phyloP scores from a whole-genome alignment of 108 stramenopile genomes.

The Thalassiosira profunda region DNA sequence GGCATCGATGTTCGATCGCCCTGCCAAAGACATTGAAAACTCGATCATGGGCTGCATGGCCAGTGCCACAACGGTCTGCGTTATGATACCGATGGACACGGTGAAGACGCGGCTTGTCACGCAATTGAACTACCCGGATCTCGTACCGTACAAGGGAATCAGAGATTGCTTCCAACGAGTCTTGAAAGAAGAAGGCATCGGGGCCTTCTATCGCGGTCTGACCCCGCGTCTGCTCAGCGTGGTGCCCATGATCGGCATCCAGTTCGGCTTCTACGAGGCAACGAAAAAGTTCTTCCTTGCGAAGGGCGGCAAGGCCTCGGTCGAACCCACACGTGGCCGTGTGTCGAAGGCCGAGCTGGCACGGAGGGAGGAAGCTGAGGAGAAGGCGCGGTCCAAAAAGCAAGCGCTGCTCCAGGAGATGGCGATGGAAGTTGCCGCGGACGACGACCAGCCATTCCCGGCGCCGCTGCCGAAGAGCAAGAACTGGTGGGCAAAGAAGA shows the following conservation, averaged over 20 bases:
- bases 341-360: constrained; percentile 27
- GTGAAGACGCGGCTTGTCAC: constrained; percentile 96
- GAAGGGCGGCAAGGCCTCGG: constrained; percentile 17
- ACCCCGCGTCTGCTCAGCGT: constrained; percentile 94
- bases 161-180: constrained; percentile 91
- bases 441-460: constrained; percentile 80
- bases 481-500: constrained; percentile 28
- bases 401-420: constrained; percentile 67
- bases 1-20: constrained; percentile 49
- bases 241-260: constrained; percentile 99
- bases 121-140: constrained; percentile 64
- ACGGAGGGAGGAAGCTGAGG: constrained; percentile 30
- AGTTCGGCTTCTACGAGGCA: constrained; percentile 95
- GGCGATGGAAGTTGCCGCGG: constrained; percentile 88
- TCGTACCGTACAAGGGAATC: constrained; percentile 89
- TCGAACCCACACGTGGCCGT: constrained; percentile 28
- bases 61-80: constrained; percentile 91
- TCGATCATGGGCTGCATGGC: constrained; percentile 95
- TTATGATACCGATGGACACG: constrained; percentile 99
- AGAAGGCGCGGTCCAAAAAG: constrained; percentile 39
- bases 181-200: constrained; percentile 89
- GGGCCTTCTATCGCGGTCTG: constrained; percentile 93
- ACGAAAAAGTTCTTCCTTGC: constrained; percentile 86
- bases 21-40: constrained; percentile 90
- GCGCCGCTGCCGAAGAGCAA: constrained; percentile 67